These are phyloP conservation scores for Pythium myriotylum DNA, from an alignment of 352 stramenopile genomes.

Conservation along the genomic window DNA sequence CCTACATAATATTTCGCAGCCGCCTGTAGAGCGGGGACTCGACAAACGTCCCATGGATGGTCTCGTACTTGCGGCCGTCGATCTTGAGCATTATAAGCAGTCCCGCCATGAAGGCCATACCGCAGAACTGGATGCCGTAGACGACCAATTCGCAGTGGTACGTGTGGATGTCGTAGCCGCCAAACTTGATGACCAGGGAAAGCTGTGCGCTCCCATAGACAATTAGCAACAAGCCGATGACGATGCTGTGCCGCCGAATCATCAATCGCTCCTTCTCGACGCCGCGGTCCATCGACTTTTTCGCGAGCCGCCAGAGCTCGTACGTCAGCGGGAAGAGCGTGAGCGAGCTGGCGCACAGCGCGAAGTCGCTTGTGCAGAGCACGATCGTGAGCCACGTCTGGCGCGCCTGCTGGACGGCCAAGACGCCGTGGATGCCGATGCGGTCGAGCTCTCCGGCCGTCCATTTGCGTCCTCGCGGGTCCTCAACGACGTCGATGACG, in stretches of 20 bases:
- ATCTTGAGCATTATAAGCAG: constrained; percentile 50
- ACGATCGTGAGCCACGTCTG: constrained; percentile 36
- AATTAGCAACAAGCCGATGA: constrained; percentile 31
- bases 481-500: constrained; percentile 6
- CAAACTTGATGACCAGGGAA: constrained; percentile 32
- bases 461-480: constrained; percentile 1
- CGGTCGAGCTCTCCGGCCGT: constrained; percentile 42
- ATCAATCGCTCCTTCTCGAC: constrained; percentile 40
- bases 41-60: constrained; percentile 62
- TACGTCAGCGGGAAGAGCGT: constrained; percentile 60
- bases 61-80: constrained; percentile 61
- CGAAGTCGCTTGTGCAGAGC: constrained; percentile 49
- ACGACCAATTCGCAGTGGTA: constrained; percentile 41
- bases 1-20: constrained; percentile 67
- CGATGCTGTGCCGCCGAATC: constrained; percentile 41
- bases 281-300: constrained; percentile 67
- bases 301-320: constrained; percentile 58
- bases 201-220: constrained; percentile 36
- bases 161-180: constrained; percentile 57
- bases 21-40: constrained; percentile 64
- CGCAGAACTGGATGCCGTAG: constrained; percentile 56
- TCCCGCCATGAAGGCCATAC: constrained; percentile 55
- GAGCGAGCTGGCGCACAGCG: constrained; percentile 53
- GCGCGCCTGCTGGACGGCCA: constrained; percentile 21
- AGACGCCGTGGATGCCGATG: constrained; percentile 50